These are phyloP conservation scores for Nigrospora osmanthi DNA, from an alignment of 2,329 filamentous ascomycete genomes.

Conservation along the genomic window DNA sequence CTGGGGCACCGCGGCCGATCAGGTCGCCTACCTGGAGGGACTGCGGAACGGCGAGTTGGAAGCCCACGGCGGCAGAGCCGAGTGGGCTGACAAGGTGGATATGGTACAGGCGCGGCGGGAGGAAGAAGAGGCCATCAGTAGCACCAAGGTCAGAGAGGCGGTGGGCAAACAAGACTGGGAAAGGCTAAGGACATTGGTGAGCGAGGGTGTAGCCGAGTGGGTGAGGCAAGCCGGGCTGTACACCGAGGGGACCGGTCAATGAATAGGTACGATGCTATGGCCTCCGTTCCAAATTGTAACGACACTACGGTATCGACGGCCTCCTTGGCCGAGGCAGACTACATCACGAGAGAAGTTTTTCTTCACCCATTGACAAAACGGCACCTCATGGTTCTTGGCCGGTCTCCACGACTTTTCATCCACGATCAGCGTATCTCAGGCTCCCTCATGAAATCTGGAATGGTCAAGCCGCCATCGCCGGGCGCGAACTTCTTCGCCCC, in stretches of 20 bases:
- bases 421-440: conserved; percentile 28
- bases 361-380: no score
- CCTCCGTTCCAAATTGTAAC: no score
- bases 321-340: no score
- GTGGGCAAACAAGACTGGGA: conserved; percentile 38
- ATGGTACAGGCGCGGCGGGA: conserved; percentile 42
- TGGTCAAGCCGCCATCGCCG: conserved; percentile 24
- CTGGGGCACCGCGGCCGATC: conserved; percentile 49
- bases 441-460: conserved; percentile 31
- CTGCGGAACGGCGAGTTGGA: conserved; percentile 40
- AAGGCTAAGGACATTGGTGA: conserved; percentile 45
- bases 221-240: conserved; percentile 52
- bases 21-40: conserved; percentile 43
- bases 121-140: conserved; percentile 39
- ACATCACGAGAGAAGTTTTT: no score
- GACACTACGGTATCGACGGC: no score
- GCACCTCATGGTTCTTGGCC: no score
- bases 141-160: conserved; percentile 56
- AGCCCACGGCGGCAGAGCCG: conserved; percentile 41
- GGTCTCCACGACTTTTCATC: no score
- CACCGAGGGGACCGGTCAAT: neutral
- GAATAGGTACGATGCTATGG: no score
- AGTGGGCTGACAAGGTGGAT: conserved; percentile 55
- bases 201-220: conserved; percentile 47
- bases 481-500: conserved; percentile 17